A percentile compares a stretch with the other conserved stretches of the same genome.
phyloP scores from a whole-genome alignment of 139 green algal genomes.

The Coelastrella sp. region DNA sequence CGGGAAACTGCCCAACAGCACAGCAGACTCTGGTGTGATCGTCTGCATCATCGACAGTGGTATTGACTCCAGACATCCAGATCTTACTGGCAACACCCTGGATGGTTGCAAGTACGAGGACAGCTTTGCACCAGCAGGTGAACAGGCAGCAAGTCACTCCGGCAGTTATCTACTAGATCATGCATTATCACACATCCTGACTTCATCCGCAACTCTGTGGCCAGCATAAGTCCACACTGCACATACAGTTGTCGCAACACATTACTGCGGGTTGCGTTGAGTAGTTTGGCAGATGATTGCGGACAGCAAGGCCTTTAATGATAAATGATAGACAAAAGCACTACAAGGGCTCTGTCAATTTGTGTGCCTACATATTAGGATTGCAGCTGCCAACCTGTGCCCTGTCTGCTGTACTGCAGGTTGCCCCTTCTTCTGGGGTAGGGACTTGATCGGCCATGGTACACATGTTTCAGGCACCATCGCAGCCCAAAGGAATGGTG shows the following conservation, averaged over 20 bases:
- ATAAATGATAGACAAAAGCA: too few relatives aligned
- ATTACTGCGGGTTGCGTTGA: too few relatives aligned
- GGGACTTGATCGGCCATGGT: slow-evolving; percentile 29
- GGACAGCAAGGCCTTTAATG: too few relatives aligned
- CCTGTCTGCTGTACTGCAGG: background rate
- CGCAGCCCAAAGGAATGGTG: slow-evolving; percentile 9
- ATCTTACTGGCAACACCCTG: slow-evolving; percentile 9
- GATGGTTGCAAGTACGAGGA: slow-evolving; percentile 52
- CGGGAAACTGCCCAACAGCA: slow-evolving; percentile 30
- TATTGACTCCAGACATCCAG: slow-evolving; percentile 33
- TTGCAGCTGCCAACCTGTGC: background rate
- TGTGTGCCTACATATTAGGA: too few relatives aligned
- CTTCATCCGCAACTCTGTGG: too few relatives aligned
- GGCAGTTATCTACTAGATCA: background rate
- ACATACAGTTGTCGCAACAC: too few relatives aligned
- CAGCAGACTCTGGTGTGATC: background rate
- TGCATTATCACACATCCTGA: too few relatives aligned
- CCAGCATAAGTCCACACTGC: too few relatives aligned
- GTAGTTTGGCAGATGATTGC: too few relatives aligned
- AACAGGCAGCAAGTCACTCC: background rate
- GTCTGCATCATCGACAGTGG: slow-evolving; percentile 45
- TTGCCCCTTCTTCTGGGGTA: slow-evolving; percentile 28
- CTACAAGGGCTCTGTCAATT: too few relatives aligned
- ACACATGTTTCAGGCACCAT: slow-evolving; percentile 44
- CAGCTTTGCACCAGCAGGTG: slow-evolving; percentile 9